These are phyloP conservation scores for Saccharomyces hybrid DNA, from an alignment of 1,139 yeast species.

Conservation along the genomic window DNA sequence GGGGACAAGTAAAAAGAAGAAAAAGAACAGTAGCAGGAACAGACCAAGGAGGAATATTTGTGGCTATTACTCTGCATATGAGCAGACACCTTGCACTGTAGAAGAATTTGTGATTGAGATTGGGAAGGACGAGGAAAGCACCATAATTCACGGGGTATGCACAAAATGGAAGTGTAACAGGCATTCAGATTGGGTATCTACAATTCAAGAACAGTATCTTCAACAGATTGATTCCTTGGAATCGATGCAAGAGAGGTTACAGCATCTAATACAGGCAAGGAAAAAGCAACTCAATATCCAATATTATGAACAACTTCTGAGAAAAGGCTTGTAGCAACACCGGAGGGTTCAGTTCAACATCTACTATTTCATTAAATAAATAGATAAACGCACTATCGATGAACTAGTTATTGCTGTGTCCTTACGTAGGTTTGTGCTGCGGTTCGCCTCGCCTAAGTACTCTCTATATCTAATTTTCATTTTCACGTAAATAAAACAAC, in stretches of 20 bases:
- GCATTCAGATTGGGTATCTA: conserved; percentile 28
- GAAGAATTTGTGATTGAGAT: conserved; percentile 14
- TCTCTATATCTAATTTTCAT: no score
- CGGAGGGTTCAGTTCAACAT: neutral
- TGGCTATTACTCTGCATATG: conserved; percentile 19
- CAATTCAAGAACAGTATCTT: conserved; percentile 17
- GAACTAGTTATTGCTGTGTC: neutral
- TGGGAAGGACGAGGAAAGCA: conserved; percentile 8
- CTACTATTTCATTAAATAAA: neutral
- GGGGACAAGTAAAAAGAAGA: conserved; percentile 9
- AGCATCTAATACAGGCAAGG: conserved; percentile 21
- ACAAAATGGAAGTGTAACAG: conserved; percentile 22
- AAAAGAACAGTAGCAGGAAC: conserved; percentile 10
- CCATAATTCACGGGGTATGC: conserved; percentile 19
- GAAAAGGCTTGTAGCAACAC: neutral
- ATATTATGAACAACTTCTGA: conserved; percentile 19
- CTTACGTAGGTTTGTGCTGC: neutral
- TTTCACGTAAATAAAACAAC: neutral
- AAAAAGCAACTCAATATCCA: conserved; percentile 25
- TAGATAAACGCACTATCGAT: neutral
- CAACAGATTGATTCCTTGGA: conserved; percentile 23
- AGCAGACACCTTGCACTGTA: conserved; percentile 11
- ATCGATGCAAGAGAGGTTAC: conserved; percentile 20
- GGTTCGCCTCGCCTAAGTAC: no score
- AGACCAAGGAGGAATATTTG: conserved; percentile 18